Conservation (phyloP, 768 basidiomycete species). For the Porphyrellus cyaneotinctus region DNA sequence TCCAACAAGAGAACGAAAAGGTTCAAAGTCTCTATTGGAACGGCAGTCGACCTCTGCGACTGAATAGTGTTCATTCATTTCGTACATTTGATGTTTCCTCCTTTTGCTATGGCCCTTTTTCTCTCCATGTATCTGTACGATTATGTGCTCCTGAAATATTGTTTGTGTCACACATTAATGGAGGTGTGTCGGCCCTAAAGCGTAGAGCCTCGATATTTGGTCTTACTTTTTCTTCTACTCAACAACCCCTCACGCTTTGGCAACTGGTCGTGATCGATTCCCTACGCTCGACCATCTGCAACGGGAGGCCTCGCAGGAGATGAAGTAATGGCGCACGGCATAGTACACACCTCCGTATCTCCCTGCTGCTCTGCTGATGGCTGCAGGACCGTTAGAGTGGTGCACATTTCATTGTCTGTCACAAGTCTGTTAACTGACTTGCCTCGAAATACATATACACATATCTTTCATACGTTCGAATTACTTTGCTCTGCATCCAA, state of each 20-base stretch:
- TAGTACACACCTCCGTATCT: constrained; percentile 88
- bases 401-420: constrained; percentile 53
- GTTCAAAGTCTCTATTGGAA: constrained; percentile 66
- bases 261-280: constrained; percentile 39
- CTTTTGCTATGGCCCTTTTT: neutral
- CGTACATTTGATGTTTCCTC: neutral
- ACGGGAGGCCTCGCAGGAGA: constrained; percentile 80
- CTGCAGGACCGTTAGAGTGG: constrained; percentile 81
- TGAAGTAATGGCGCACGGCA: constrained; percentile 86
- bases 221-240: neutral
- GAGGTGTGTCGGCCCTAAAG: constrained; percentile 37
- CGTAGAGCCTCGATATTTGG: neutral
- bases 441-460: no score
- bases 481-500: constrained; percentile 72
- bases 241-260: constrained; percentile 45
- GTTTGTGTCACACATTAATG: neutral
- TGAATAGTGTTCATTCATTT: constrained; percentile 29
- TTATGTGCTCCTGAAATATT: neutral
- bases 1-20: constrained; percentile 42
- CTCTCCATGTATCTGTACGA: neutral
- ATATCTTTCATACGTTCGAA: constrained; percentile 83
- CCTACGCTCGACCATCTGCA: constrained; percentile 39
- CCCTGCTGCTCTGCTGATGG: constrained; percentile 54
- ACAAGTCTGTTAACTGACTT: neutral
- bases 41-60: constrained; percentile 72